phyloP scores from a whole-genome alignment of 352 stramenopile species.

The Halophytophthora batemanensis region DNA sequence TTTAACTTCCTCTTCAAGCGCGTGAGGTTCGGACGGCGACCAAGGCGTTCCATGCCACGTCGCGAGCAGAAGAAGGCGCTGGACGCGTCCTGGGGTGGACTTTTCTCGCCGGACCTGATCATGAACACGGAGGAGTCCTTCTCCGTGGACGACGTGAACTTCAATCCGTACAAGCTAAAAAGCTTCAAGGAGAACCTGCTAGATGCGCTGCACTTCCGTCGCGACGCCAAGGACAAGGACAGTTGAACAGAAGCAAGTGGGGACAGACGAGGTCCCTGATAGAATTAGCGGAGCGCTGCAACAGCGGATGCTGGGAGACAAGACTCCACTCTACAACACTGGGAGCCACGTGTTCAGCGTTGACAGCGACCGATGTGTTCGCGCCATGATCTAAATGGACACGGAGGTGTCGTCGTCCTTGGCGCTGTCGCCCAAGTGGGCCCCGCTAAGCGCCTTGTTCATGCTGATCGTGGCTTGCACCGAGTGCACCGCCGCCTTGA shows the following conservation, averaged over 20 bases:
- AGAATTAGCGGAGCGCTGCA: conserved; percentile 20
- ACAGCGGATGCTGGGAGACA: conserved; percentile 7
- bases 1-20: conserved; percentile 47
- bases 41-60: conserved; percentile 20
- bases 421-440: conserved; percentile 15
- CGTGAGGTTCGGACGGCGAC: conserved; percentile 26
- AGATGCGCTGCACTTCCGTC: conserved; percentile 45
- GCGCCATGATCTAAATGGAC: conserved; percentile 37
- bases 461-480: conserved; percentile 80
- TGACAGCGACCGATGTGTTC: background rate
- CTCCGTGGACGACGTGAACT: conserved; percentile 69
- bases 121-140: conserved; percentile 72
- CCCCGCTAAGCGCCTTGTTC: conserved; percentile 62
- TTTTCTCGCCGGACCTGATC: conserved; percentile 68
- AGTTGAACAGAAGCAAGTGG: conserved; percentile 11
- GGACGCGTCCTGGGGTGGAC: conserved; percentile 70
- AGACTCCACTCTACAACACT: background rate
- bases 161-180: conserved; percentile 70
- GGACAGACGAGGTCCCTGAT: conserved; percentile 3
- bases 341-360: background rate
- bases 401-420: conserved; percentile 32
- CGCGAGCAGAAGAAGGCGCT: conserved; percentile 50
- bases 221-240: conserved; percentile 26
- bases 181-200: conserved; percentile 57
- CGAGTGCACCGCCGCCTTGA: conserved; percentile 77